Evolutionary conservation across 129 eudicot species (phyloP), one percentile per base, ranked within the genome.

Genomic region (Calendula officinalis): DNA sequence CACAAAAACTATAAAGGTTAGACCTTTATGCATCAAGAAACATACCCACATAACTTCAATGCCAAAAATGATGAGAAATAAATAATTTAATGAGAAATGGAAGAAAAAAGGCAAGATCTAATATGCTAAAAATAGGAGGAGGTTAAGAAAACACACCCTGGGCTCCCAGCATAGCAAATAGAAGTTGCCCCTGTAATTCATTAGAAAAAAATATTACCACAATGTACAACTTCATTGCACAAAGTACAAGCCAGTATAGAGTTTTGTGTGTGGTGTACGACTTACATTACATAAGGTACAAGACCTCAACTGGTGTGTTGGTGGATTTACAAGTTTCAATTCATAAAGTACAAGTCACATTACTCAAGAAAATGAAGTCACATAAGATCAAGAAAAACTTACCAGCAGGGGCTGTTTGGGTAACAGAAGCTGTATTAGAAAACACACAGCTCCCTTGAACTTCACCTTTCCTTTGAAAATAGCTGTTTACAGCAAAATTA

Each of bases 401-500:
- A 82, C 91, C 74, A 58, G 84, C 17, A 1, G 91, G 82, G 10
- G 81, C 77, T 56, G 73, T 77, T 66, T 11, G 48, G 42, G 54
- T 56, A 0, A 50, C 39, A 33, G 75, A 17, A 40, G 89, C 89
- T 66, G 84, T 67, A 71, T 73, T 68, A n/a, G 73, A 7, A 46
- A 88, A 88, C 47, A 74, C 83, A 77, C 96, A 88, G 74, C 82
- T 77, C 36, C 81, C 84, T 34, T 33, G 5, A 22, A 34, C 17
- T 50, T 79, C 69, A 32, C 76, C 62, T 46, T 80, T 84, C 36
- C 60, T 82, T 75, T 88, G 96, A 44, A 63, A 88, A 66, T 88
- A 88, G 48, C 84, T 88, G 42, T 88, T 90, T 0, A 86, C 97
- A 61, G 97, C 97, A 74, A 80, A 90, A 64, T 75, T 77, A 17